phyloP scores from a whole-genome alignment of 2,329 filamentous ascomycete genomes.

The Colletotrichum phormii region DNA sequence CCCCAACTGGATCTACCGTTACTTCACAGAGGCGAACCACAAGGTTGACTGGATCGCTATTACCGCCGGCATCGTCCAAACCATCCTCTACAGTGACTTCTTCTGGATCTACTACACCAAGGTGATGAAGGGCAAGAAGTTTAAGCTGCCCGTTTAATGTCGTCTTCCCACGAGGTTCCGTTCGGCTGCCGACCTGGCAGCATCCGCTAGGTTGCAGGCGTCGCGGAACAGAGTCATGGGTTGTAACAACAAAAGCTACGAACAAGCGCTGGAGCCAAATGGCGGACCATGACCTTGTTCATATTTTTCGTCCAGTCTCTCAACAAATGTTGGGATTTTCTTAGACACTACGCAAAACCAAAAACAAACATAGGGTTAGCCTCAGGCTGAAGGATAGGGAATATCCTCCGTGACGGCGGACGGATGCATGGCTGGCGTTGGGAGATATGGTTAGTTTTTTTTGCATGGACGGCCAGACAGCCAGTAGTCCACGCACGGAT shows the following conservation, averaged over 20 bases:
- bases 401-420: constrained; percentile 27
- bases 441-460: constrained; percentile 35
- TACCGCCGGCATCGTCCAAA: constrained; percentile 90
- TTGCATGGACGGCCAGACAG: constrained; percentile 24
- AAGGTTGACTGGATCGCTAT: constrained; percentile 88
- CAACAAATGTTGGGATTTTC: background rate
- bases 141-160: constrained; percentile 81
- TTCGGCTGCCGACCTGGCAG: background rate
- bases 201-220: background rate
- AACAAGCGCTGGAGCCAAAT: background rate
- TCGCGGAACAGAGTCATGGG: constrained; percentile 8
- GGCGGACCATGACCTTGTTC: constrained; percentile 7
- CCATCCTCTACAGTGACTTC: constrained; percentile 96
- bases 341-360: background rate
- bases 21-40: constrained; percentile 78
- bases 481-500: constrained; percentile 3
- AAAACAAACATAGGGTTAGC: constrained; percentile 7
- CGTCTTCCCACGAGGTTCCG: background rate
- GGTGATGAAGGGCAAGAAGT: constrained; percentile 89
- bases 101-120: constrained; percentile 99
- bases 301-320: constrained; percentile 9
- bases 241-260: background rate
- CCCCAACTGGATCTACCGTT: constrained; percentile 97
- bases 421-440: constrained; percentile 37
- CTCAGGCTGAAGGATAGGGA: constrained; percentile 19